Evolutionary conservation across 257 asterid species (phyloP), one percentile per base, ranked within the genome.

Genomic region (Sherardia arvensis): DNA sequence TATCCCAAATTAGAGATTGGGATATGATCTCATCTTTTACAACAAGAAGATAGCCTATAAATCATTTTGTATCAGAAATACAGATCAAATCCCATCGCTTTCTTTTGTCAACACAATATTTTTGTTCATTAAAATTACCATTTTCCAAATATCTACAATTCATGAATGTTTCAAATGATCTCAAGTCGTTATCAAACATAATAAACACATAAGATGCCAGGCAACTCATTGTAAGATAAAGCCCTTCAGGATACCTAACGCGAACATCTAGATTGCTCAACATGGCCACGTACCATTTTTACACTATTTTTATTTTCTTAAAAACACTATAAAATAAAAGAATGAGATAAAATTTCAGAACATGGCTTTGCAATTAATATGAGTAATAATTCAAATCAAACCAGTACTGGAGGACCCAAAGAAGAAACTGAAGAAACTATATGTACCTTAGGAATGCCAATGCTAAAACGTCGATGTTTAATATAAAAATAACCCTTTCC

Each of bases 381-480:
- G 15, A 30, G 33, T 30, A 61, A 17, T 55, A 65, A 21, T 3
- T 38, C 26, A 65, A 48, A 49, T 49, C 25, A 27, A 26, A 5
- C 49, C 8, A 26, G 34, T 27, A 62, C 0, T 22, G 26, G 27
- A 22, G 5, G 11, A 8, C 12, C 48, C 62, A 61, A 27, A 14
- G 48, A 17, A n/a, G 21, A 67, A 34, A 56, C 48, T 55, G 10
- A 15, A 29, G 21, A 34, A n/a, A 28, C 25, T 4, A 66, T 49
- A 56, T 53, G 68, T 72, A 85, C 97, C 97, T 86, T 91, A 38
- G 98, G 98, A 11, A 91, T 87, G 43, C 86, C 70, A 58, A 85
- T 88, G 51, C 77, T 82, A 43, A 79, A 71, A 62, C 90, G 80
- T 62, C 91, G 76, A 65, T 91, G 88, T 76, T 76, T 83, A 67